Evolutionary conservation across 106 monocot genomes (phyloP), one percentile per base, ranked within the genome.

Genomic region (Apostasia shenzhenica): DNA sequence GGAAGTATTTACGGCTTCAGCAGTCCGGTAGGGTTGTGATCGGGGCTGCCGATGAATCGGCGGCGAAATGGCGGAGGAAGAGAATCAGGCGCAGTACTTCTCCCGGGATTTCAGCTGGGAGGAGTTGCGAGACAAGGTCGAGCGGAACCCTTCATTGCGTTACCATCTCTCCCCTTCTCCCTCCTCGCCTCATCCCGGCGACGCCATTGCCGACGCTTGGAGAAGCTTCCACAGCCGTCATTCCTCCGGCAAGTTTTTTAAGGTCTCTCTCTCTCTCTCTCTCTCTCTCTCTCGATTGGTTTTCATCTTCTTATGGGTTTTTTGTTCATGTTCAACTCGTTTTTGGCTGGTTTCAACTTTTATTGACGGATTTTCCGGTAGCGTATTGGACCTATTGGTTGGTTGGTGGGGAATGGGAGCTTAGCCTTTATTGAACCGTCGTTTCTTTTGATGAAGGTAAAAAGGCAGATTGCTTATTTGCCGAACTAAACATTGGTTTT

Each of bases 81-180:
- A 68, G 72, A 55, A 39, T 14, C 80, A 72, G 72, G 85, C 59
- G 41, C 77, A 85, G 65, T 95, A 92, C 84, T 84, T 92, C 70
- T 82, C 76, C 3, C 78, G 72, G 43, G 91, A 95, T 60, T 95
- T 95, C 84, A 81, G 86, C 4, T 95, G 88, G 88, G 86, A 84
- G 48, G 86, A 86, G 45, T 76, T 86, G 62, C 58, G 84, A 44
- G 61, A 48, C 13, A 79, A 86, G 71, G 81, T 95, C 43, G 80
- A 92, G 75, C 72, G 41, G 41, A 78, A 89, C 64, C 74, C 81
- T 41, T 76, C 82, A 9, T 76, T 80, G 43, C 48, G 38, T 14
- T 78, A 95, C 78, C 95, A 92, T 67, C 77, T 95, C 71, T 44
- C 62, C n/a, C 72, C 83, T 62, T 66, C 73, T 55, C 44, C 14